A percentile compares a stretch with the other conserved stretches of the same genome.
Conservation (phyloP, 768 basidiomycete species). For the Suillus subaureus region DNA sequence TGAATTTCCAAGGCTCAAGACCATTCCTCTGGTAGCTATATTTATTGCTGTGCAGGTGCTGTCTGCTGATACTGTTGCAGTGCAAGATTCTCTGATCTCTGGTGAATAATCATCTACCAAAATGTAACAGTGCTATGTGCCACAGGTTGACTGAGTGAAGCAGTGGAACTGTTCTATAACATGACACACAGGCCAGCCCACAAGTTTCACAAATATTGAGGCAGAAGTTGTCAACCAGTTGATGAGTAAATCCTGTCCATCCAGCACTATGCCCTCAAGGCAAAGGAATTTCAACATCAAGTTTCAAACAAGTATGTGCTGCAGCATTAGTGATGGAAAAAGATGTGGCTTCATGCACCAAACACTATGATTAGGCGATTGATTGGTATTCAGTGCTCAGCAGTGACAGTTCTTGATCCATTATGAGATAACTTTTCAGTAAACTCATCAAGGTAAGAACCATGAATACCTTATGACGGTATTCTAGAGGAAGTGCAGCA, state of each 20-base stretch:
- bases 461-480: neutral
- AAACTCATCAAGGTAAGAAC: neutral
- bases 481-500: neutral
- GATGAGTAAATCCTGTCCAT: neutral
- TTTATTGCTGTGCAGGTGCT: neutral
- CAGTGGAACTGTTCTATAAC: neutral
- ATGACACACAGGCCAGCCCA: neutral
- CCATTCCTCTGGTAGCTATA: neutral
- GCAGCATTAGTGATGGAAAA: neutral
- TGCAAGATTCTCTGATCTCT: neutral
- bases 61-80: neutral
- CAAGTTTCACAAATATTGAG: neutral
- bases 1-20: neutral
- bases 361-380: neutral
- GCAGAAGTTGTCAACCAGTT: neutral
- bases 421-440: neutral
- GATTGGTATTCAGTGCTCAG: neutral
- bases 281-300: neutral
- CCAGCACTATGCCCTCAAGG: neutral
- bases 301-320: neutral
- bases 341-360: neutral
- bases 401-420: neutral
- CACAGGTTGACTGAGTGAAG: neutral
- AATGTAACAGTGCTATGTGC: no score
- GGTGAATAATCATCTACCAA: no score